Conservation (phyloP, 2,329 filamentous ascomycete genomes). For the Knoxdaviesia capensis region DNA sequence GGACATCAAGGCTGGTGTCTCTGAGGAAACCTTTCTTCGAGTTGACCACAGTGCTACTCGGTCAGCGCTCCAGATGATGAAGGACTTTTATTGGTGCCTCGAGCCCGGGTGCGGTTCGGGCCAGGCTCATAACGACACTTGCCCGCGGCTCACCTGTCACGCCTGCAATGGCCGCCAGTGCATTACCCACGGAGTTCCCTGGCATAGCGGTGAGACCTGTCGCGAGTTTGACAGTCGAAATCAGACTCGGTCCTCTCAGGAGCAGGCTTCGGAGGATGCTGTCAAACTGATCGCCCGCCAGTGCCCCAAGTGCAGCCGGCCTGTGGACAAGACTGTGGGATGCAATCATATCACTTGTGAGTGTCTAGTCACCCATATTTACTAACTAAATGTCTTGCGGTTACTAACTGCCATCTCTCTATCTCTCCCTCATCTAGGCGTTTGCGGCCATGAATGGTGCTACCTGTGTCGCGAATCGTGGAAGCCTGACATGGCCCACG, state of each 20-base stretch:
- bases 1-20: slow-evolving; percentile 1
- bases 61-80: slow-evolving; percentile 10
- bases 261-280: slow-evolving; percentile 14
- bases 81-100: slow-evolving; percentile 18
- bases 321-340: slow-evolving; percentile 15
- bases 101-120: slow-evolving; percentile 15
- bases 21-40: neutral
- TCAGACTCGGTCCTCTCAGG: slow-evolving; percentile 7
- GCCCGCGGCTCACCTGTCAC: slow-evolving; percentile 13
- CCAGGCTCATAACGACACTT: slow-evolving; percentile 14
- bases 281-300: slow-evolving; percentile 13
- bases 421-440: slow-evolving; percentile 5
- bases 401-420: too few species aligned
- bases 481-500: slow-evolving; percentile 6
- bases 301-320: slow-evolving; percentile 16
- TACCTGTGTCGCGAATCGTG: slow-evolving; percentile 15
- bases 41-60: slow-evolving; percentile 6
- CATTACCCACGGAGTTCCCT: slow-evolving; percentile 14
- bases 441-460: slow-evolving; percentile 19
- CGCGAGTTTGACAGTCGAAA: slow-evolving; percentile 15
- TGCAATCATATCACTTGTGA: slow-evolving; percentile 22
- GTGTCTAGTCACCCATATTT: slow-evolving; percentile 5
- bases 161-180: slow-evolving; percentile 14
- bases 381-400: too few species aligned
- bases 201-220: slow-evolving; percentile 18